Evolutionary conservation across 2,329 filamentous ascomycete species (phyloP).

Genomic region (Xylaria sp.): DNA sequence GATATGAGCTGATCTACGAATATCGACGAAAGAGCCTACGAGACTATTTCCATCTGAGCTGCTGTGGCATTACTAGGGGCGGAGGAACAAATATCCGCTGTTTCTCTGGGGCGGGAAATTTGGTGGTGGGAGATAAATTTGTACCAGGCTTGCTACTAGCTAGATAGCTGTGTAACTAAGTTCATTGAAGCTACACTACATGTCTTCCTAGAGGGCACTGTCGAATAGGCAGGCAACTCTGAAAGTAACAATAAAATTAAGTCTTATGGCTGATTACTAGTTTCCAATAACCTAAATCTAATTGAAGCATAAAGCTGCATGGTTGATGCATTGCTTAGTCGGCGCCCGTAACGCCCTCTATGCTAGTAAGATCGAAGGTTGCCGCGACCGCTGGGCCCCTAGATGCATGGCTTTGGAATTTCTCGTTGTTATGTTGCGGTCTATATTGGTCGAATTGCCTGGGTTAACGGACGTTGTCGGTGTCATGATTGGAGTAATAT

Average conservation of each 20-base stretch:
- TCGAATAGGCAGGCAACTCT: not conserved
- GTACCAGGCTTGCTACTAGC: constrained; percentile 1
- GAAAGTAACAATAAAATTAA: not conserved
- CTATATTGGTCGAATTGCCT: not conserved
- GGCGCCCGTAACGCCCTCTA: no score
- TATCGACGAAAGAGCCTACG: constrained; percentile 4
- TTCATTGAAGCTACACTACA: not conserved
- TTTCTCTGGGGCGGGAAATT: not conserved
- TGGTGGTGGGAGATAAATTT: constrained; percentile 9
- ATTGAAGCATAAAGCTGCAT: no score
- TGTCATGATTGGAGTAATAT: not conserved
- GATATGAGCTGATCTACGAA: constrained; percentile 15
- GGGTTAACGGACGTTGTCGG: not conserved
- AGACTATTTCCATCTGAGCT: constrained; percentile 30
- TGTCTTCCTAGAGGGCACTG: not conserved
- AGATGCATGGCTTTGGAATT: not conserved
- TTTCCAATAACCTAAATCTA: not conserved
- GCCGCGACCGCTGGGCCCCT: not conserved
- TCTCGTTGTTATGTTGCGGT: not conserved
- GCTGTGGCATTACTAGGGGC: not conserved
- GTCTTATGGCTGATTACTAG: not conserved
- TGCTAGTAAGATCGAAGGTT: not conserved
- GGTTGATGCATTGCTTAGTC: no score
- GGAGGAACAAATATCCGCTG: not conserved
- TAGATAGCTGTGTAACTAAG: constrained; percentile 1